Conservation (phyloP, 208 protist genomes). For the Leishmania braziliensis region DNA sequence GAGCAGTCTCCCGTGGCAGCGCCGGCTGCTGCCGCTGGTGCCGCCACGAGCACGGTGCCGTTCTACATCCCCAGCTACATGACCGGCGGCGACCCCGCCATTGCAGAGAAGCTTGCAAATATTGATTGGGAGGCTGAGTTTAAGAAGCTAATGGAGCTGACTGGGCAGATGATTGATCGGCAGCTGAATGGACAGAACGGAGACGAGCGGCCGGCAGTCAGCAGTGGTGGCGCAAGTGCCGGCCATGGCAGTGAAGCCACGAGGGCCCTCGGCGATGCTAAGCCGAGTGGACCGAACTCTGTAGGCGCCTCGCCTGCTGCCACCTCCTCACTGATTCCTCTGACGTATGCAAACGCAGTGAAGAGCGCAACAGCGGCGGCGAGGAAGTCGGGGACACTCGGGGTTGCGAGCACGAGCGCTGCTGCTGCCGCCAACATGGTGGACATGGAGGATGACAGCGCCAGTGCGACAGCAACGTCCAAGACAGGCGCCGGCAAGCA, state of each 20-base stretch:
- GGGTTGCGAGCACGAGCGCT: slow-evolving; percentile 24
- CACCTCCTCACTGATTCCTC: slow-evolving; percentile 28
- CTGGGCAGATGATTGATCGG: slow-evolving; percentile 60
- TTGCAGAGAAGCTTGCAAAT: slow-evolving; percentile 21
- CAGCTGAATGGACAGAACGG: slow-evolving; percentile 54
- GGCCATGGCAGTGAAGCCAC: not conserved
- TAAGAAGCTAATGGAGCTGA: slow-evolving; percentile 72
- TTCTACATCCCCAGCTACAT: slow-evolving; percentile 40
- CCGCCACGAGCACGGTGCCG: slow-evolving; percentile 2
- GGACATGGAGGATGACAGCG: slow-evolving; percentile 26
- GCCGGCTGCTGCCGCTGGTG: not conserved
- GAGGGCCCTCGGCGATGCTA: not conserved
- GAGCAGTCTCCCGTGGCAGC: not conserved
- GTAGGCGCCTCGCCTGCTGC: slow-evolving; percentile 1
- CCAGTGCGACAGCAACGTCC: slow-evolving; percentile 21
- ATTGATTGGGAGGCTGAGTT: slow-evolving; percentile 81
- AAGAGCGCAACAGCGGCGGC: slow-evolving; percentile 24
- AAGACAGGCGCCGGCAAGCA: slow-evolving; percentile 65
- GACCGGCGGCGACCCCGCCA: slow-evolving; percentile 26
- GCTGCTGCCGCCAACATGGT: slow-evolving; percentile 12
- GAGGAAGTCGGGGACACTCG: slow-evolving; percentile 35
- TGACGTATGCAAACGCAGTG: slow-evolving; percentile 41
- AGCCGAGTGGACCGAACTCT: not conserved
- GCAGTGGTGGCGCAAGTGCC: not conserved
- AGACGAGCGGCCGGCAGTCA: slow-evolving; percentile 23